Percentiles rank a stretch among this genome's conserved stretches.
Conservation (phyloP, 2,329 filamentous ascomycete genomes). For the Trichoderma sp. region DNA sequence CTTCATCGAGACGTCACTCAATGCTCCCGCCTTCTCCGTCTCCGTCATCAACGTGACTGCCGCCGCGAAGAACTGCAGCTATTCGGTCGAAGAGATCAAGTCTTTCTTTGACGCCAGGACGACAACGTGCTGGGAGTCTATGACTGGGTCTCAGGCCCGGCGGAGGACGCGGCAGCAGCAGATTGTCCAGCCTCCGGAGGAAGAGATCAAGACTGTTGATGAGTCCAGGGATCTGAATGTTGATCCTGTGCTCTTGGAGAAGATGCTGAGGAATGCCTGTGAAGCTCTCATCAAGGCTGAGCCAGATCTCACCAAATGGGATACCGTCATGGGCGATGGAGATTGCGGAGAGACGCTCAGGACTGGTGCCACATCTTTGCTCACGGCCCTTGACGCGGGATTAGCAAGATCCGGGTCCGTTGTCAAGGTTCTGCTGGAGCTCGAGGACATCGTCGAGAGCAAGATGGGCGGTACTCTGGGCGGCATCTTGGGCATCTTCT, state of each 20-base stretch:
- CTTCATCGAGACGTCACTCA: conserved; percentile 71
- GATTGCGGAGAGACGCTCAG: conserved; percentile 66
- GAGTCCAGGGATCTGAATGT: conserved; percentile 50
- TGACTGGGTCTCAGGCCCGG: conserved; percentile 49
- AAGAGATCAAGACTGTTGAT: conserved; percentile 43
- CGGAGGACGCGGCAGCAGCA: conserved; percentile 47
- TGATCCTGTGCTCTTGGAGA: conserved; percentile 55
- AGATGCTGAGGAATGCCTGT: conserved; percentile 58
- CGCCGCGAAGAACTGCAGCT: conserved; percentile 48
- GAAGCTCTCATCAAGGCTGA: conserved; percentile 58
- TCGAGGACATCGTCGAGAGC: conserved; percentile 59
- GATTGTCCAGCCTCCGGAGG: conserved; percentile 44
- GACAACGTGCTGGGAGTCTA: conserved; percentile 58
- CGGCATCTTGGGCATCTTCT: conserved; percentile 58
- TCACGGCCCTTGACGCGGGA: conserved; percentile 51
- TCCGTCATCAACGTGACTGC: conserved; percentile 63
- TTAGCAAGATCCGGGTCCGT: conserved; percentile 49
- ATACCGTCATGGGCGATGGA: conserved; percentile 65
- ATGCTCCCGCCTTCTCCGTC: conserved; percentile 70
- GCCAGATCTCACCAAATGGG: conserved; percentile 64
- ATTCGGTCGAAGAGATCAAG: conserved; percentile 58
- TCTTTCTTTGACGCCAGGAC: conserved; percentile 66
- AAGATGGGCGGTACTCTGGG: conserved; percentile 58
- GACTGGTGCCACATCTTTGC: conserved; percentile 52
- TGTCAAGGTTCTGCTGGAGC: conserved; percentile 49